Conservation (phyloP, 2,329 filamentous ascomycete genomes). For the Nannizzia gypsea region DNA sequence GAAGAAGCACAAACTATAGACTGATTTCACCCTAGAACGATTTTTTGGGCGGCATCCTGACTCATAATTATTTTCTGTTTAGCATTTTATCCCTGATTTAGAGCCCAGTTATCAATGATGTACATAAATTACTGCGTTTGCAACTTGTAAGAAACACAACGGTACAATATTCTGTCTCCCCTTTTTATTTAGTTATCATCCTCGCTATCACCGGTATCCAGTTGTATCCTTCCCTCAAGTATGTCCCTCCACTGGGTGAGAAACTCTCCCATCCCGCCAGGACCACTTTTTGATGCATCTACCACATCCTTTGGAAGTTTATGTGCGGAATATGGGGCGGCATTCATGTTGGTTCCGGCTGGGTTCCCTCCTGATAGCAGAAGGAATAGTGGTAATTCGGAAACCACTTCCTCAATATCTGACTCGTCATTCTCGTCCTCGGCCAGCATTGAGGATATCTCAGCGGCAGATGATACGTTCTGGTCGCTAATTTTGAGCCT, state of each 20-base stretch:
- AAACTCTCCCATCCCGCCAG: slow-evolving; percentile 71
- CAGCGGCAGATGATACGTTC: slow-evolving; percentile 2
- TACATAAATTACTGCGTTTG: not conserved
- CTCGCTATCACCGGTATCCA: slow-evolving; percentile 18
- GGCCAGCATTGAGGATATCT: not conserved
- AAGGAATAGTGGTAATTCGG: slow-evolving; percentile 53
- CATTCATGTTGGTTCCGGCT: slow-evolving; percentile 74
- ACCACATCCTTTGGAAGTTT: slow-evolving; percentile 93
- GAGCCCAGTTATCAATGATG: not conserved
- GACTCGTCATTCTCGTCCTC: slow-evolving; percentile 25
- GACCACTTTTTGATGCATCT: slow-evolving; percentile 51
- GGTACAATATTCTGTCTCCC: not conserved
- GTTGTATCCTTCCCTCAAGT: slow-evolving; percentile 32
- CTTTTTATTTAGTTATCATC: not conserved
- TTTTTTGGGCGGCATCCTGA: not conserved
- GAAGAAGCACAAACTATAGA: slow-evolving; percentile 86
- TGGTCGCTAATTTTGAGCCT: not conserved
- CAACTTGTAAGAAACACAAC: not conserved
- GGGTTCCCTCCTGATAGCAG: slow-evolving; percentile 76
- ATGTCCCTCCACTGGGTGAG: slow-evolving; percentile 60
- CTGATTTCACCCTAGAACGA: not conserved
- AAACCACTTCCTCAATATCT: slow-evolving; percentile 44
- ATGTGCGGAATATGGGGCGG: slow-evolving; percentile 83
- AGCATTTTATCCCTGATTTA: not conserved
- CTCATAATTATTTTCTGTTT: not conserved